phyloP scores from a whole-genome alignment of 106 monocot species.

The Dendrobium officinale region DNA sequence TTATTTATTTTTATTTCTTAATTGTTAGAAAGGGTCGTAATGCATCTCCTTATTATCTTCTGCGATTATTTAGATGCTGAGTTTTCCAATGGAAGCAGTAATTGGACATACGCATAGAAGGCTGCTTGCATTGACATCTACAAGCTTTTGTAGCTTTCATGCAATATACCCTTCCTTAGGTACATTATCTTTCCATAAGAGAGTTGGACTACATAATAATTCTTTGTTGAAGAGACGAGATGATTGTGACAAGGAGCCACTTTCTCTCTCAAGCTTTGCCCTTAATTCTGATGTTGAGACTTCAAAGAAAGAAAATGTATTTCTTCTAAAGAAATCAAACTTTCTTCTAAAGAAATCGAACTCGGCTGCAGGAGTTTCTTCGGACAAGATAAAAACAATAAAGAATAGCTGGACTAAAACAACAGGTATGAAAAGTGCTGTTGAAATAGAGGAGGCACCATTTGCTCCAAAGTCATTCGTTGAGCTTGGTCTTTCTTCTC shows the following conservation, averaged over 20 bases:
- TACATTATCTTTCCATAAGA: slow-evolving; percentile 21
- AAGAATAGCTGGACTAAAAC: slow-evolving; percentile 9
- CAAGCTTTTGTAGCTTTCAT: slow-evolving; percentile 27
- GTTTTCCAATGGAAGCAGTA: slow-evolving; percentile 38
- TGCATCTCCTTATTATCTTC: no score
- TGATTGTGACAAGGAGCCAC: slow-evolving; percentile 18
- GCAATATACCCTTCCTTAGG: slow-evolving; percentile 23
- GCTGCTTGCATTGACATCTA: slow-evolving; percentile 46
- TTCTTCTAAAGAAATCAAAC: slow-evolving; percentile 17
- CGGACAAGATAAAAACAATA: slow-evolving; percentile 23
- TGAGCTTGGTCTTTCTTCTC: slow-evolving; percentile 67
- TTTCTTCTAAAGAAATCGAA: slow-evolving; percentile 18
- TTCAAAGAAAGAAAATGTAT: slow-evolving; percentile 13
- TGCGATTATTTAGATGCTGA: background rate
- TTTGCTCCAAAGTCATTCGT: slow-evolving; percentile 72
- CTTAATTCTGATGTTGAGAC: slow-evolving; percentile 16
- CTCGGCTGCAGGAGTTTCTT: slow-evolving; percentile 10
- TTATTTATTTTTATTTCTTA: background rate
- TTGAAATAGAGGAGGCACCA: slow-evolving; percentile 39
- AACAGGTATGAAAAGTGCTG: slow-evolving; percentile 11
- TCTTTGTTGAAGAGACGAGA: slow-evolving; percentile 16
- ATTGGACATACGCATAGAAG: slow-evolving; percentile 51
- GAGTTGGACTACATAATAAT: slow-evolving; percentile 26
- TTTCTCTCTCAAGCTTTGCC: slow-evolving; percentile 55
- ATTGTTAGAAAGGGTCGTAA: no score